A percentile compares a stretch with the other conserved stretches of the same genome.
These are phyloP conservation scores for Coelastrella sp. DNA, from an alignment of 139 green algal genomes.

Conservation along the genomic window DNA sequence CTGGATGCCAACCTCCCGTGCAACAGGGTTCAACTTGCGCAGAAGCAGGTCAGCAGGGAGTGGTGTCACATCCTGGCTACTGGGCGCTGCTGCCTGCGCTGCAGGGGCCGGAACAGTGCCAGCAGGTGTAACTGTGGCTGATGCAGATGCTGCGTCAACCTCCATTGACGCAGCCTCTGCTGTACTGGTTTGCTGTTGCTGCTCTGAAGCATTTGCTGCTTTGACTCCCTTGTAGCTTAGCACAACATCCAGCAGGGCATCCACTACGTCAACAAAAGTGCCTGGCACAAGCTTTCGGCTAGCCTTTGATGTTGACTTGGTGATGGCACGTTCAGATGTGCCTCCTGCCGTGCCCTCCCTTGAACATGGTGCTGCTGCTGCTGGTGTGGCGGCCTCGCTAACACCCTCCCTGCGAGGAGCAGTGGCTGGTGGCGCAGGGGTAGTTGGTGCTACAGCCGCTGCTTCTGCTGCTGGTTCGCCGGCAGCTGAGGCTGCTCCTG, in stretches of 20 bases:
- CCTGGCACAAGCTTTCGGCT: conserved; percentile 63
- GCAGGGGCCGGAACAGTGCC: neutral
- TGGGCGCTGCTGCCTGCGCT: neutral
- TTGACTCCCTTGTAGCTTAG: conserved; percentile 65
- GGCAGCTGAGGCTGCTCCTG: neutral
- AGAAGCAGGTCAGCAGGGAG: conserved; percentile 53
- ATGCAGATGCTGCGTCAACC: neutral
- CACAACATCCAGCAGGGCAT: conserved; percentile 86
- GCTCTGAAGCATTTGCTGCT: neutral
- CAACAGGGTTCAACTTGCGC: conserved; percentile 43
- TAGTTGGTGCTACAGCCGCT: neutral
- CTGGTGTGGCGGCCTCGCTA: neutral
- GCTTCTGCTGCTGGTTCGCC: conserved; percentile 1
- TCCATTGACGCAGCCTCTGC: conserved; percentile 35
- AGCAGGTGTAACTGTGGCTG: neutral
- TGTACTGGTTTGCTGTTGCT: neutral
- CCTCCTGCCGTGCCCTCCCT: conserved; percentile 2
- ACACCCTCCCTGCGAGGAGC: neutral
- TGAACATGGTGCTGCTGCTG: neutral
- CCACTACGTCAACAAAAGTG: conserved; percentile 87
- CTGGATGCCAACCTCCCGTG: conserved; percentile 63
- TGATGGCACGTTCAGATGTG: neutral
- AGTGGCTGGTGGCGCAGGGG: neutral
- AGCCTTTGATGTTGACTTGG: conserved; percentile 7
- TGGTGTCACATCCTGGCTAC: conserved; percentile 1